These are phyloP conservation scores for Acer saccharum DNA, from an alignment of 345 rosid genomes.

Conservation along the genomic window DNA sequence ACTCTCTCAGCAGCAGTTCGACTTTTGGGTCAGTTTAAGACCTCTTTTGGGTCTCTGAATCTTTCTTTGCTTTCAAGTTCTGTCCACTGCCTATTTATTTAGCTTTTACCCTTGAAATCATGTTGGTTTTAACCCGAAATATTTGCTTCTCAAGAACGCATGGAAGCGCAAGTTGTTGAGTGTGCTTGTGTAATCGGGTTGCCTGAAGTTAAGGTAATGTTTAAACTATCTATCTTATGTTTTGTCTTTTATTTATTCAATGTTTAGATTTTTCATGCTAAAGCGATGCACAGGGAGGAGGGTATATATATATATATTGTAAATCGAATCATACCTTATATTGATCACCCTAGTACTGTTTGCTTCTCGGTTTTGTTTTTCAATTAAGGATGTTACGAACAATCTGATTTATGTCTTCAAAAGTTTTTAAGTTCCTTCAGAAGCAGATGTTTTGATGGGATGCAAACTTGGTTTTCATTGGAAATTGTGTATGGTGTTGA, in stretches of 20 bases:
- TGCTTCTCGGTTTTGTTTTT: too few species aligned
- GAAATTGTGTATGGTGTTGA: neutral
- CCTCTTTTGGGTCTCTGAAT: neutral
- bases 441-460: too few species aligned
- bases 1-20: constrained; percentile 86
- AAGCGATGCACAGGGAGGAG: neutral
- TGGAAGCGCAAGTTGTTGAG: constrained; percentile 82
- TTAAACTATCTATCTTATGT: neutral
- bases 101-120: neutral
- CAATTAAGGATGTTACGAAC: neutral
- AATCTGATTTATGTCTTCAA: neutral
- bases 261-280: neutral
- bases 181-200: constrained; percentile 90
- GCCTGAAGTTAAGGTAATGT: constrained; percentile 67
- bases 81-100: neutral
- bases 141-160: constrained; percentile 53
- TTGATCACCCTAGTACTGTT: too few species aligned
- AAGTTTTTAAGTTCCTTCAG: too few species aligned
- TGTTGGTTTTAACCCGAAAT: neutral
- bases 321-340: too few species aligned
- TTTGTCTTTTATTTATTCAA: neutral
- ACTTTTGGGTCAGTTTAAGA: constrained; percentile 59
- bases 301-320: neutral
- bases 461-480: neutral
- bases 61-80: neutral